Evolutionary conservation across 306 rosid species (phyloP), one percentile per base, ranked within the genome.

Genomic region (Dryas alaskensis): DNA sequence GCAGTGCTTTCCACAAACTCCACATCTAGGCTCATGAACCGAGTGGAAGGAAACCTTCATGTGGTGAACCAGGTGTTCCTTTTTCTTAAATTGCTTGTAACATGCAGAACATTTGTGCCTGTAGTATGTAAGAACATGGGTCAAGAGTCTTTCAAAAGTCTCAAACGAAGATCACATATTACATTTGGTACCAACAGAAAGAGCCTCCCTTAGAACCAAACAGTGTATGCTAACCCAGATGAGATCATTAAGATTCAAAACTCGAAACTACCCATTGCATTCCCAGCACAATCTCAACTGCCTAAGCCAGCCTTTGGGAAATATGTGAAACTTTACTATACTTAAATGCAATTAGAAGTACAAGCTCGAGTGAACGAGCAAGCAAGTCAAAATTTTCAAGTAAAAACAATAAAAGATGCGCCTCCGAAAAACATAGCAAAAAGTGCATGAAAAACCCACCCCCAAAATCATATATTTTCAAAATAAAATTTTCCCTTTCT

Each of bases 21-120:
- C 78, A 49, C 96, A 92, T 75, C 69, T 81, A 48, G 98, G 98
- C 67, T 92, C 87, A 88, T 92, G 98, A 17, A 69, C 73, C 4
- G 95, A 88, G 78, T 90, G 98, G 68, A 81, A 68, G 0, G 96
- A 80, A 45, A 69, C 52, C 83, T 84, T 85, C 89, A 88, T 84
- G 78, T 92, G 94, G 77, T 92, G 92, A 37, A 90, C 66, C 57
- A 90, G 88, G 81, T 88, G 92, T 59, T 86, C 92, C 79, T 73
- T 86, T 80, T 83, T 83, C 87, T 90, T 92, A 74, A 73, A 92
- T 72, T 88, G 96, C 83, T 79, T 90, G 79, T 82, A 92, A 86
- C 98, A 92, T 11, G 94, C 96, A 12, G 82, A 57, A 73, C 96
- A 92, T 84, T 84, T 88, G 81, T 83, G 89, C 64, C 98, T 92